A percentile compares a stretch with the other conserved stretches of the same genome.
Conservation (phyloP, 176 grass and related monocot species). For the Hyparrhenia diplandra region DNA sequence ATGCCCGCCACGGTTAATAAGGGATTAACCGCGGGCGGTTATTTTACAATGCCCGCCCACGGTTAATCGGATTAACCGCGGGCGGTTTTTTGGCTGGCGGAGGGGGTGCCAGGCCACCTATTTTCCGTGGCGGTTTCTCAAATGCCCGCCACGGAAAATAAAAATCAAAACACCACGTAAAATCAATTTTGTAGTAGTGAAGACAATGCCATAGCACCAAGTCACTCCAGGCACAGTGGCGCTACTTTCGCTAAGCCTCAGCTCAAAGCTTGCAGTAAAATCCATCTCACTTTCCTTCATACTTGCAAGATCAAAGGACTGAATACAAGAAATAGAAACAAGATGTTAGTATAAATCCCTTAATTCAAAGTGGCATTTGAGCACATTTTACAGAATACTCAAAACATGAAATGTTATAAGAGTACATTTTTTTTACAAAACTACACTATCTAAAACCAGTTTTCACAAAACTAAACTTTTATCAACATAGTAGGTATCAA, state of each 20-base stretch:
- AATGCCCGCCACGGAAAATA: too few species aligned
- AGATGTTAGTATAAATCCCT: slow-evolving; percentile 11
- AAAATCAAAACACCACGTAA: too few species aligned
- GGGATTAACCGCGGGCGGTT: too few species aligned
- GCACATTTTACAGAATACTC: not conserved
- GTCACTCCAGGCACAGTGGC: not conserved
- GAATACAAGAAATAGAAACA: slow-evolving; percentile 9
- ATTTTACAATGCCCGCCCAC: too few species aligned
- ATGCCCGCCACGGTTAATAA: too few species aligned
- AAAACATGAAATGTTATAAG: not conserved
- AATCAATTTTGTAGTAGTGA: too few species aligned
- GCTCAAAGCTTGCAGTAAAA: slow-evolving; percentile 75
- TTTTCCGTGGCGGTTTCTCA: too few species aligned
- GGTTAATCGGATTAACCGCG: too few species aligned
- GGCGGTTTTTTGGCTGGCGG: too few species aligned
- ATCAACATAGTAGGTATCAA: not conserved
- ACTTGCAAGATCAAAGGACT: slow-evolving; percentile 80
- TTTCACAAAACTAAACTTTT: not conserved
- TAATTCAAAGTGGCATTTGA: not conserved
- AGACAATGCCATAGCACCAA: slow-evolving; percentile 77
- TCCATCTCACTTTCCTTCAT: slow-evolving; percentile 86
- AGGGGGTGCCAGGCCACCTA: too few species aligned
- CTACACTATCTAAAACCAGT: not conserved
- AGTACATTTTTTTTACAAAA: not conserved
- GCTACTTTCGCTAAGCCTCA: slow-evolving; percentile 41